Evolutionary conservation across 1,284 basidiomycete species (phyloP).

Genomic region (Mycena citricolor): DNA sequence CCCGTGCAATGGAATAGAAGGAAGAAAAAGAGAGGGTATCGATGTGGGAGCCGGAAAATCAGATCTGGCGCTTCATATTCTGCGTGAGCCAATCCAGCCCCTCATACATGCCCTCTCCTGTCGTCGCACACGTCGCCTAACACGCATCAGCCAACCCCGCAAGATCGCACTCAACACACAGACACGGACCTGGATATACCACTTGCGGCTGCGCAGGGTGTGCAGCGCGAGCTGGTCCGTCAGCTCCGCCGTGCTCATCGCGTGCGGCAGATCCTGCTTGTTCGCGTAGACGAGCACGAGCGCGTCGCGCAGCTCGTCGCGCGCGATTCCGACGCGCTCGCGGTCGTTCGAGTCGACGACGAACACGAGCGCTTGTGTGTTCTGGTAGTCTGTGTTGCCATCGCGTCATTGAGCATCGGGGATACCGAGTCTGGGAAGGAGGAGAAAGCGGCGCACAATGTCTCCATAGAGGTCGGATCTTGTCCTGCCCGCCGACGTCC

Average conservation of each 20-base stretch:
- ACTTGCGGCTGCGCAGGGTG: constrained; percentile 93
- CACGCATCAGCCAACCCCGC: constrained; percentile 25
- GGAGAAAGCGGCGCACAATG: constrained; percentile 72
- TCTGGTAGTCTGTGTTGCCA: constrained; percentile 88
- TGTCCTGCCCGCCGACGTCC: constrained; percentile 99
- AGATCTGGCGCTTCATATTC: constrained; percentile 84
- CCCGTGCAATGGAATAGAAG: too few species aligned
- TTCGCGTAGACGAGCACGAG: constrained; percentile 99
- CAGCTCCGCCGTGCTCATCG: constrained; percentile 99
- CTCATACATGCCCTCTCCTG: constrained; percentile 98
- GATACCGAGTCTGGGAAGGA: constrained; percentile 23
- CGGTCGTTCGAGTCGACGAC: constrained; percentile 99
- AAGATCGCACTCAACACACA: constrained; percentile 14
- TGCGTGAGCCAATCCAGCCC: constrained; percentile 94
- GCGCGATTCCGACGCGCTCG: constrained; percentile 98
- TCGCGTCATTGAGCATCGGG: too few species aligned
- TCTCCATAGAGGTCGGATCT: constrained; percentile 99
- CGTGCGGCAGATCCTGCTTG: constrained; percentile 98
- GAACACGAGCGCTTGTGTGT: constrained; percentile 99
- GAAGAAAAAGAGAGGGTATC: too few species aligned
- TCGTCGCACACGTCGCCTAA: constrained; percentile 96
- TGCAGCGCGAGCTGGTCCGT: constrained; percentile 99
- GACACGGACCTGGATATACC: constrained; percentile 94
- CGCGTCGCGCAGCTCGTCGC: constrained; percentile 98
- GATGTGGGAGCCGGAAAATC: too few species aligned